Base-by-base conservation (phyloP, 345 rosid species). In the Gossypium sturtianum region DNA sequence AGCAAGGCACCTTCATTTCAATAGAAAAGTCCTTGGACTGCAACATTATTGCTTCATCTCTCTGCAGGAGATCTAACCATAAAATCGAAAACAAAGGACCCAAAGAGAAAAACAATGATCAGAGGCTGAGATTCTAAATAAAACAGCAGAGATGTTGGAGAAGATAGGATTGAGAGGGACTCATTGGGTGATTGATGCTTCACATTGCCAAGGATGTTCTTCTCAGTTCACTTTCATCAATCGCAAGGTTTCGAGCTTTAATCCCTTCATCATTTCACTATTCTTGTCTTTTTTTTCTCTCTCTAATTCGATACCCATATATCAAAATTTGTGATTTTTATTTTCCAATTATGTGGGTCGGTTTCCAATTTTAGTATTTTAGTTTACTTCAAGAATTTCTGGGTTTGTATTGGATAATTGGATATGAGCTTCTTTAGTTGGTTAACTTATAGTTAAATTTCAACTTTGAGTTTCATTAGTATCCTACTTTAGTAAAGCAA, bases 161-260 rank as follows among this genome's bases (percentile, higher is more conserved):
- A 95, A 93, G 89, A 91, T 91, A 76, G 92, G 99, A 22, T 85
- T 93, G 52, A 85, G 98, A 63, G 97, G 98, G 76, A 91, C 43
- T 56, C 83, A 34, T 77, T 93, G 99, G 97, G 99, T 89, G 20
- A 89, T 83, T 1, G 99, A 93, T 66, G 91, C 94, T 54, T 76
- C 99, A 34, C 93, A 95, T 78, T 95, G 99, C 82, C 99, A 93
- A 82, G 98, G 97, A 70, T 95, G 99, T 79, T 82, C 97, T 67
- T 91, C 93, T 64, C 98, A 83, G 71, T 95, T 95, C 80, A 88
- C 65, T 83, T 91, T 95, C 89, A 91, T 95, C 89, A 93, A 93
- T 86, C 98, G 97, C 89, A 93, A 95, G 98, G 99, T 93, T 22
- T 12, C 19, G 64, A 29, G 2, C 9, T 54, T 49, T 38, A n/a